Conservation (phyloP, 768 basidiomycete species). For the Leccinum pellstonianum region DNA sequence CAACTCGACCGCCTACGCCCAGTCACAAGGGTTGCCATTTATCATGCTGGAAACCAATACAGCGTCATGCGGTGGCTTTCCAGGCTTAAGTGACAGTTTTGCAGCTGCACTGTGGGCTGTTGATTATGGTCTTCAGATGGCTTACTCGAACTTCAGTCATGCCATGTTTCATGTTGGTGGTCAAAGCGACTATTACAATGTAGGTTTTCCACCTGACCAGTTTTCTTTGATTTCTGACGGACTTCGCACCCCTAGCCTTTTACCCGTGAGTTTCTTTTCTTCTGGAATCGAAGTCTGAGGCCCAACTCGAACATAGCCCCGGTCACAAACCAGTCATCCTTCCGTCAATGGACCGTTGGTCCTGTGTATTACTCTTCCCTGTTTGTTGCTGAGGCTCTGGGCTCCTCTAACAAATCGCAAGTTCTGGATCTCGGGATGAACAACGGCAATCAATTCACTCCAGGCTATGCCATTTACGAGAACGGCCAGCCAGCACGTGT, state of each 20-base stretch:
- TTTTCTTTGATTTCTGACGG: neutral
- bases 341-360: conserved; percentile 71
- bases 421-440: conserved; percentile 63
- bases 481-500: conserved; percentile 58
- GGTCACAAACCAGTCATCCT: conserved; percentile 51
- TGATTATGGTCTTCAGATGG: conserved; percentile 54
- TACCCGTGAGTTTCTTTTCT: conserved; percentile 31
- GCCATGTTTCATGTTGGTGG: conserved; percentile 57
- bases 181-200: conserved; percentile 65
- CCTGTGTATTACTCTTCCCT: conserved; percentile 74
- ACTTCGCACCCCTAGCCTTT: conserved; percentile 31
- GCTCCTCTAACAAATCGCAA: conserved; percentile 58
- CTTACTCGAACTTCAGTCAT: conserved; percentile 44
- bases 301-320: conserved; percentile 36
- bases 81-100: conserved; percentile 57
- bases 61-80: conserved; percentile 48
- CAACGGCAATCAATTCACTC: conserved; percentile 50
- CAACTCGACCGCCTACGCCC: conserved; percentile 42
- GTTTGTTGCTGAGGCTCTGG: conserved; percentile 67
- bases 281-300: neutral
- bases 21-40: conserved; percentile 42
- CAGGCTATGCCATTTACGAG: conserved; percentile 69
- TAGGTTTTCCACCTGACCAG: conserved; percentile 28
- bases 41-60: conserved; percentile 62
- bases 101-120: conserved; percentile 52